Evolutionary conservation across 768 basidiomycete genomes (phyloP).

Genomic region (Suillus plorans): DNA sequence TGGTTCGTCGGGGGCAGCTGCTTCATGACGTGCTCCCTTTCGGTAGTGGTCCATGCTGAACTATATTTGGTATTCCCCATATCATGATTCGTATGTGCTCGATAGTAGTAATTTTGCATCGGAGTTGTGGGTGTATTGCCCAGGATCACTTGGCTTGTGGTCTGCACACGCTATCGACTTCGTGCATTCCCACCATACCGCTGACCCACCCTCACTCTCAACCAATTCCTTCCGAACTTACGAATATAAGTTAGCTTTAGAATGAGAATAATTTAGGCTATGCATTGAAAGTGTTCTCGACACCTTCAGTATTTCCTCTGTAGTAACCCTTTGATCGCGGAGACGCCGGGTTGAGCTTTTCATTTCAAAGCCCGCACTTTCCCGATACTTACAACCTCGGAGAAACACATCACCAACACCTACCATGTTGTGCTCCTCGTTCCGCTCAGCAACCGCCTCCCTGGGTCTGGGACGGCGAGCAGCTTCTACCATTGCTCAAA

Average conservation of each 20-base stretch:
- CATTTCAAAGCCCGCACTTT: constrained; percentile 5
- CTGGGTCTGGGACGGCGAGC: constrained; percentile 64
- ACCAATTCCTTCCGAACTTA: background rate
- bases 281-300: background rate
- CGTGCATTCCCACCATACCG: background rate
- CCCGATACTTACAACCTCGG: constrained; percentile 2
- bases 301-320: background rate
- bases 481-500: constrained; percentile 74
- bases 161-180: background rate
- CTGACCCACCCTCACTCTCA: background rate
- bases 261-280: background rate
- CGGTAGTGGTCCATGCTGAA: background rate
- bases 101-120: background rate
- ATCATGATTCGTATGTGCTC: background rate
- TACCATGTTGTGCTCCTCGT: constrained; percentile 58
- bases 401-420: constrained; percentile 5
- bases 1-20: constrained; percentile 30
- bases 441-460: constrained; percentile 47
- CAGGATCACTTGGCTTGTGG: background rate
- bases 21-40: background rate
- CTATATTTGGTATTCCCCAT: background rate
- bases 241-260: background rate
- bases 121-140: background rate
- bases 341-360: constrained; percentile 6
- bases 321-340: background rate